Base-by-base conservation (phyloP, 345 rosid genomes). In the Salix brachista region DNA sequence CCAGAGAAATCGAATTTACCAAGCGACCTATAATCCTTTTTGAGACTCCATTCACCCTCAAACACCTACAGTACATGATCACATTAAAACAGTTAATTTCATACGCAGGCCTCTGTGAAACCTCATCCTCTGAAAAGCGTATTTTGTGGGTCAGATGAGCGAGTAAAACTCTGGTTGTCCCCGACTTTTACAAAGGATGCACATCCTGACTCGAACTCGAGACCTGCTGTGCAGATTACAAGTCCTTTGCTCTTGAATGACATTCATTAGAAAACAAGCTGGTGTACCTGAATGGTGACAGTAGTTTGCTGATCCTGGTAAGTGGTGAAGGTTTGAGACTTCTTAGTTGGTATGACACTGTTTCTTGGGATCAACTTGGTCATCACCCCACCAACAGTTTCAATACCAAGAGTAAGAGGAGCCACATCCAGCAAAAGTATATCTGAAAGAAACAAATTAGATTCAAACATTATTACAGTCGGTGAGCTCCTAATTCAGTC, bases 301-400 rank as follows among this genome's bases (percentile, higher is more conserved):
- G 73, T 72, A 1, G 85, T 76, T 39, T 83, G 85, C 73, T 79
- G 82, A 56, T 83, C 85, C 71, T 83, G 83, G 72, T 83, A 83
- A 21, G 85, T 79, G 18, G 80, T 83, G 74, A 83, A 83, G 17
- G 73, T 75, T 54, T 83, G 85, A 44, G 85, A 83, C 41, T 79
- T 83, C 82, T 79, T 83, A 6, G 75, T 72, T 37, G 80, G 85
- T 32, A 83, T 73, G 10, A 72, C 80, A 21, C 75, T 75, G 74
- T 82, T 79, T 46, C 80, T 82, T 2, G 78, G 78, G 32, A 79
- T 79, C 74, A 79, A 73, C 69, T 79, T 73, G 56, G 81, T 79
- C 81, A 79, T 79, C 21, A 73, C 82, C 21, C 75, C 82, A 14
- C 82, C 82, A 26, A 74, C 82, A 10, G 78, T 79, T 74, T 83